phyloP scores from a whole-genome alignment of 805 yeast species.

The Starmerella ratchasimensis region DNA sequence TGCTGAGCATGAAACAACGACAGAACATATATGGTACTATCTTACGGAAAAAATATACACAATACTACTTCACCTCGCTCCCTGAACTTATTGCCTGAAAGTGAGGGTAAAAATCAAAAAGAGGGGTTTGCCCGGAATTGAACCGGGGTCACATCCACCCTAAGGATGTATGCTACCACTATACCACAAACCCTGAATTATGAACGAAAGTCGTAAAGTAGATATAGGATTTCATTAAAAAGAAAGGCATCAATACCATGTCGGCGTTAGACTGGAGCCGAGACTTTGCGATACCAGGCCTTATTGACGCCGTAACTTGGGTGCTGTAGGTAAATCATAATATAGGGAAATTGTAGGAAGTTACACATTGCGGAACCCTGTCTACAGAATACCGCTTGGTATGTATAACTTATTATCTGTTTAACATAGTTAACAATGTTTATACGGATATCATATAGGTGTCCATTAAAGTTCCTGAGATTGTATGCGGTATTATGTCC shows the following conservation, averaged over 20 bases:
- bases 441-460: no score
- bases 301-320: not conserved
- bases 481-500: no score
- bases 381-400: no score
- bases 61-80: no score
- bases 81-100: no score
- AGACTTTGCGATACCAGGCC: not conserved
- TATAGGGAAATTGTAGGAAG: slow-evolving; percentile 23
- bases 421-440: no score
- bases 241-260: not conserved
- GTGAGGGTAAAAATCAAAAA: not conserved
- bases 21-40: not conserved
- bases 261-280: not conserved
- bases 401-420: no score
- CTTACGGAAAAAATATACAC: not conserved
- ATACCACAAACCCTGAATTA: slow-evolving; percentile 17
- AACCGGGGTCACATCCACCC: slow-evolving; percentile 11
- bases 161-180: slow-evolving; percentile 21
- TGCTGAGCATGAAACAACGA: no score
- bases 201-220: no score
- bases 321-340: not conserved
- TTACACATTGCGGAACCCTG: slow-evolving; percentile 23
- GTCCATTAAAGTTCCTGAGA: no score
- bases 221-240: not conserved
- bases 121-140: slow-evolving; percentile 3